A percentile compares a stretch with the other conserved stretches of the same genome.
Evolutionary conservation across 1,284 basidiomycete genomes (phyloP).

Genomic region (Fomitopsis betulina): DNA sequence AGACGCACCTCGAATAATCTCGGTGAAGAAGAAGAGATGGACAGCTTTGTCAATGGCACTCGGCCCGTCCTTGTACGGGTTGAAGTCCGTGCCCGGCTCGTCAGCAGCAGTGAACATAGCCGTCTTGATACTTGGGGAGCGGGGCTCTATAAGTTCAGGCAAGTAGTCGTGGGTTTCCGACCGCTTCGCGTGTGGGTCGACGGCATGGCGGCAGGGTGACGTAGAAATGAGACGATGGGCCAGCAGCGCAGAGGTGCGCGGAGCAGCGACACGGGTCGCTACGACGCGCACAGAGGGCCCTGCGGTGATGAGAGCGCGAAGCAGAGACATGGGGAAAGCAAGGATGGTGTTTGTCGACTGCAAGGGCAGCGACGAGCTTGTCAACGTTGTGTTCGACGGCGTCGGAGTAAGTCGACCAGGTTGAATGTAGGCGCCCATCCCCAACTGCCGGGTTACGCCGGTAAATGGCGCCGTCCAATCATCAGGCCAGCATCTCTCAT

Average conservation of each 20-base stretch:
- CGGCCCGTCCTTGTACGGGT: constrained; percentile 76
- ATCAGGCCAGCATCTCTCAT: constrained; percentile 31
- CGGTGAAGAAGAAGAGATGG: constrained; percentile 98
- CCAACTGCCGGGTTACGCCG: constrained; percentile 30
- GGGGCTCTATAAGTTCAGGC: constrained; percentile 5
- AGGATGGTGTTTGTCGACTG: constrained; percentile 15
- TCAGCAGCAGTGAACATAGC: constrained; percentile 35
- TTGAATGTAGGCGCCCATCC: constrained; percentile 22
- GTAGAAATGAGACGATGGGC: constrained; percentile 42
- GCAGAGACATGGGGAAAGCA: constrained; percentile 40
- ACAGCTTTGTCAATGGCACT: constrained; percentile 94
- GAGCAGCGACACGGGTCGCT: constrained; percentile 27
- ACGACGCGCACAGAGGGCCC: constrained; percentile 22
- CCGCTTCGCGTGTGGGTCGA: constrained; percentile 12
- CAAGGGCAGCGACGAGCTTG: constrained; percentile 14
- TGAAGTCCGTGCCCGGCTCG: constrained; percentile 46
- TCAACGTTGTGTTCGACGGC: constrained; percentile 20
- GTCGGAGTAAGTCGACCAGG: constrained; percentile 19
- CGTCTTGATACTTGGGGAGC: constrained; percentile 35
- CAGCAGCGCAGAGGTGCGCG: constrained; percentile 32
- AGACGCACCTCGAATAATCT: constrained; percentile 87
- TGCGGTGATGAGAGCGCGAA: constrained; percentile 18
- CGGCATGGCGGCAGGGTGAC: constrained; percentile 19
- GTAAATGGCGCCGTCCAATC: constrained; percentile 44
- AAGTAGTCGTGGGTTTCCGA: constrained; percentile 10